Conservation (phyloP, 202 grass and related monocot species). For the Bolboschoenoplectus hybrid region DNA sequence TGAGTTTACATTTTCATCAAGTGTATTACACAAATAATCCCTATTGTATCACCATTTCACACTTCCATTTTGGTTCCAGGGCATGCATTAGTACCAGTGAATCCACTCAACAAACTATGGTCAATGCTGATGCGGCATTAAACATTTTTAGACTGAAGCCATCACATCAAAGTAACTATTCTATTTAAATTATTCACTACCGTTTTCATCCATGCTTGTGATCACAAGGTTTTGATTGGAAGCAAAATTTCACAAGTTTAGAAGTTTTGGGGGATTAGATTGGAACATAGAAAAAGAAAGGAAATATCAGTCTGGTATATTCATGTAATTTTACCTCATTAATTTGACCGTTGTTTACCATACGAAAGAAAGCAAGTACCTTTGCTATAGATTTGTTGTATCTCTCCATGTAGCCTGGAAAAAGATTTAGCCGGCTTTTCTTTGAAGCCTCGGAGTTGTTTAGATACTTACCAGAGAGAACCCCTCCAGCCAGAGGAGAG, state of each 20-base stretch:
- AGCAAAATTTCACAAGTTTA: background rate
- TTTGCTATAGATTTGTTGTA: constrained; percentile 84
- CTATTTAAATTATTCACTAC: background rate
- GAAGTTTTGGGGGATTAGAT: background rate
- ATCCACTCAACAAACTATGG: background rate
- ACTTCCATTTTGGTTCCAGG: background rate
- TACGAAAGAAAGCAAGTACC: constrained; percentile 44
- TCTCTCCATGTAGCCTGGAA: constrained; percentile 91
- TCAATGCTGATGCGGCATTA: background rate
- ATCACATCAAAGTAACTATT: background rate
- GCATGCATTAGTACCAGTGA: background rate
- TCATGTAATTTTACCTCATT: background rate
- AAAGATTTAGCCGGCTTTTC: constrained; percentile 70
- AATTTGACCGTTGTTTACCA: background rate
- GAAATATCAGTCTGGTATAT: background rate
- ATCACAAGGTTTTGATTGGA: background rate
- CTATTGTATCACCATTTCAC: background rate
- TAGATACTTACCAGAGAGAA: constrained; percentile 90
- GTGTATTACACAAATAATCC: constrained; percentile 9
- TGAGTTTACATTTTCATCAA: background rate
- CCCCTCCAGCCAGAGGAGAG: constrained; percentile 78
- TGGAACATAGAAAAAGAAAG: background rate
- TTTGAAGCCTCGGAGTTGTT: constrained; percentile 53
- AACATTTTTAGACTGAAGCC: background rate
- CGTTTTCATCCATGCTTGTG: background rate